phyloP scores from a whole-genome alignment of 345 rosid genomes.

The Turnera subulata region DNA sequence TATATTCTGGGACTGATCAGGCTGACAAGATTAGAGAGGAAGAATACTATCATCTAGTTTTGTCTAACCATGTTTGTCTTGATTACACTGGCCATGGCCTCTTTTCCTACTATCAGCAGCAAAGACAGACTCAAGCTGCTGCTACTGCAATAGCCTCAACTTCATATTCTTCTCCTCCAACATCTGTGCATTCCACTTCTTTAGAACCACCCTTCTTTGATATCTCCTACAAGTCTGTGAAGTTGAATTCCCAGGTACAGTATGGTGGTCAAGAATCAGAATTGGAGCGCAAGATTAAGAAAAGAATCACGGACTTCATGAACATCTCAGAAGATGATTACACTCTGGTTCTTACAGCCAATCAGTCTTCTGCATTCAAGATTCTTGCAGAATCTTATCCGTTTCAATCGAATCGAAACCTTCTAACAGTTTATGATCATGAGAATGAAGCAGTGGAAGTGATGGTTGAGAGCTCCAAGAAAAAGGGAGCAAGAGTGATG shows the following conservation, averaged over 20 bases:
- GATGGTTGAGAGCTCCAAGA: constrained; percentile 55
- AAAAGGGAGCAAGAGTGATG: constrained; percentile 46
- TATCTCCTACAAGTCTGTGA: constrained; percentile 45
- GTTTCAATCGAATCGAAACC: constrained; percentile 44
- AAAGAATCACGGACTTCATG: constrained; percentile 61
- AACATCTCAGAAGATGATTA: constrained; percentile 74
- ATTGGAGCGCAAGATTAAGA: constrained; percentile 41
- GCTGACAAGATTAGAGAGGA: constrained; percentile 59
- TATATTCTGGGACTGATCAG: constrained; percentile 40
- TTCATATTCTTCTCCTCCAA: constrained; percentile 30
- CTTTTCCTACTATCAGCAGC: background rate
- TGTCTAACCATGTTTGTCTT: constrained; percentile 47
- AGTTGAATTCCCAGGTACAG: constrained; percentile 34
- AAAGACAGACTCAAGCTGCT: background rate
- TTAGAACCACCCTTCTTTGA: constrained; percentile 33
- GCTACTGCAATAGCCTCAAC: constrained; percentile 12
- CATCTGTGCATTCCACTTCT: background rate
- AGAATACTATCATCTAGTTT: constrained; percentile 61
- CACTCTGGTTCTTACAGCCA: constrained; percentile 56
- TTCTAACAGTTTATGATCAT: constrained; percentile 73
- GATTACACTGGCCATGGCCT: constrained; percentile 31
- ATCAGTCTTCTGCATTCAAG: constrained; percentile 72
- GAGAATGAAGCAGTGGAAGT: constrained; percentile 60
- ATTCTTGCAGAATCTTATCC: constrained; percentile 69
- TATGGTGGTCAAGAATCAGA: constrained; percentile 41